Evolutionary conservation across 306 rosid genomes (phyloP).

Genomic region (Ormosia semicastrata): DNA sequence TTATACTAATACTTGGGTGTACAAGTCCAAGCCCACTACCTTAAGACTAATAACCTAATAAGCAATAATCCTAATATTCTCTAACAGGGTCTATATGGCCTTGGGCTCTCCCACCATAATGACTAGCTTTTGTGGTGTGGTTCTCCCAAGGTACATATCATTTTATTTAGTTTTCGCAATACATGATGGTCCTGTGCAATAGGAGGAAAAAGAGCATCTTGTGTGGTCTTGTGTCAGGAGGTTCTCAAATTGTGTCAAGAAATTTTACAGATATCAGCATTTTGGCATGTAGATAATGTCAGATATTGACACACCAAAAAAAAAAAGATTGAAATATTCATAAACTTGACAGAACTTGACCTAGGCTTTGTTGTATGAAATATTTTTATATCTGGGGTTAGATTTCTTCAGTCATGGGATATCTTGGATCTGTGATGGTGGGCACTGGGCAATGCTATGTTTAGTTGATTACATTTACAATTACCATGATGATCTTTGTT

Average conservation of each 20-base stretch:
- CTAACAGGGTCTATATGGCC: no score
- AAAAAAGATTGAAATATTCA: not conserved
- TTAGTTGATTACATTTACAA: not conserved
- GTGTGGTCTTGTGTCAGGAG: not conserved
- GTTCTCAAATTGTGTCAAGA: not conserved
- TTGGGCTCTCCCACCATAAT: no score
- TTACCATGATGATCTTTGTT: conserved; percentile 1
- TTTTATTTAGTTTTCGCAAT: not conserved
- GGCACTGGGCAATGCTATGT: not conserved
- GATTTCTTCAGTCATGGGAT: not conserved
- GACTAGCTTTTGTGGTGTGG: no score
- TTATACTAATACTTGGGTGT: no score
- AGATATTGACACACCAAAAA: not conserved
- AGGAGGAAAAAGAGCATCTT: not conserved
- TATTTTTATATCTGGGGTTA: not conserved
- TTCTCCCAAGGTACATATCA: not conserved
- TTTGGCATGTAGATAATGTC: not conserved
- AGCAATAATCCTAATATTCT: no score
- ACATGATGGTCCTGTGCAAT: not conserved
- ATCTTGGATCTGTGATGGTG: not conserved
- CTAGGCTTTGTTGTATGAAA: not conserved
- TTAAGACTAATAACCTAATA: no score
- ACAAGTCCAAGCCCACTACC: no score
- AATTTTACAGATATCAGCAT: not conserved
- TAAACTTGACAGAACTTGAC: not conserved